These are phyloP conservation scores for Nepenthes mirabilis DNA, from an alignment of 148 eudicot species.

Conservation along the genomic window DNA sequence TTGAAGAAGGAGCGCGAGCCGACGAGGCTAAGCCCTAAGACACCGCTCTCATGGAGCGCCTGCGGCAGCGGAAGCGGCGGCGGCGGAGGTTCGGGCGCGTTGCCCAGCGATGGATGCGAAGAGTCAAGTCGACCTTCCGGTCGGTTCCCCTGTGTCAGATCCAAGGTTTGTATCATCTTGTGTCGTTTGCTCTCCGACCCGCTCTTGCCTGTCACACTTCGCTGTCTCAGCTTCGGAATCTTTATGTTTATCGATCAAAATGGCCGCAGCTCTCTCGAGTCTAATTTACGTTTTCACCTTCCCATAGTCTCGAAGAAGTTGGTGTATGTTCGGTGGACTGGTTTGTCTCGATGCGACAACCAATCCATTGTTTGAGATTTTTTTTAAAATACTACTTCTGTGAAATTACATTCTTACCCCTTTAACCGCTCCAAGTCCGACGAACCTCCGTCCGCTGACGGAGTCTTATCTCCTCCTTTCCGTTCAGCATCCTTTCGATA, in stretches of 20 bases:
- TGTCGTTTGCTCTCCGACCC: background rate
- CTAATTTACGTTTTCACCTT: too few relatives aligned
- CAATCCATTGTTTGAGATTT: too few relatives aligned
- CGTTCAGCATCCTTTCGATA: too few relatives aligned
- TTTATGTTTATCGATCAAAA: background rate
- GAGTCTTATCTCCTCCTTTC: too few relatives aligned
- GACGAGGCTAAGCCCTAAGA: conserved; percentile 28
- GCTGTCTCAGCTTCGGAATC: background rate
- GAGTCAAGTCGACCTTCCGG: conserved; percentile 19
- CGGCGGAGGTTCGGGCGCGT: conserved; percentile 1
- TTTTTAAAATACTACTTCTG: too few relatives aligned
- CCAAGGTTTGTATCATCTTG: conserved; percentile 16
- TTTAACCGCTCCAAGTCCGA: too few relatives aligned
- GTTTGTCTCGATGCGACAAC: too few relatives aligned
- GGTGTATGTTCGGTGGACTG: too few relatives aligned
- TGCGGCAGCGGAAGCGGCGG: conserved; percentile 10
- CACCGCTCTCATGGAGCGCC: conserved; percentile 38
- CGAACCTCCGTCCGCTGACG: too few relatives aligned
- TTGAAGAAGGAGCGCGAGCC: conserved; percentile 10
- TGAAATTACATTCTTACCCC: too few relatives aligned
- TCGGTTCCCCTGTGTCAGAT: conserved; percentile 21
- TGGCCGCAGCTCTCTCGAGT: too few relatives aligned
- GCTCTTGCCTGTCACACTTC: background rate
- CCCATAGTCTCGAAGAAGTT: too few relatives aligned
- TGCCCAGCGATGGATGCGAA: conserved; percentile 21